Percentiles rank a stretch among this genome's conserved stretches.
phyloP scores from a whole-genome alignment of 345 rosid genomes.

The Carallia brachiata region DNA sequence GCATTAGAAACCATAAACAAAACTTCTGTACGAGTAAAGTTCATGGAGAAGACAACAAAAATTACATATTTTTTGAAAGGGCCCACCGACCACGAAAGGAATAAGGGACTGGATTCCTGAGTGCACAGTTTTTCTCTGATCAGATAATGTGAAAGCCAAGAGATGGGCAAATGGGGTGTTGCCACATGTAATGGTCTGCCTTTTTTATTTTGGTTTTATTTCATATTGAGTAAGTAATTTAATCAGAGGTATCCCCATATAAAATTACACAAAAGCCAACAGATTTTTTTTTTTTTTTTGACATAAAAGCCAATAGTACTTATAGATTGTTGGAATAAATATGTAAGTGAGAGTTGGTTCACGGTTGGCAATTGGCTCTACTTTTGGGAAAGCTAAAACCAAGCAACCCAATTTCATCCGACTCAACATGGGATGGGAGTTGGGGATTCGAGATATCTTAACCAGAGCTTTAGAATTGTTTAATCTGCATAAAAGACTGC shows the following conservation, averaged over 20 bases:
- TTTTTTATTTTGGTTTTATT: background rate
- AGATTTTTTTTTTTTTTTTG: background rate
- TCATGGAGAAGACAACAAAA: constrained; percentile 35
- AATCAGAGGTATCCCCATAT: background rate
- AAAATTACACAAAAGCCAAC: too few relatives aligned
- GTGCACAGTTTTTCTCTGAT: constrained; percentile 8
- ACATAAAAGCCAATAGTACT: background rate
- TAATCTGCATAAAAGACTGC: constrained; percentile 26
- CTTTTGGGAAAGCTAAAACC: constrained; percentile 27
- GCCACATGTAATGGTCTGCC: constrained; percentile 28
- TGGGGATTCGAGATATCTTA: constrained; percentile 34
- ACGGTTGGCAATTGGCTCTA: constrained; percentile 38
- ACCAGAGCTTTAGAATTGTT: constrained; percentile 27
- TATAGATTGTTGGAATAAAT: background rate
- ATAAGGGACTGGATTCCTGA: constrained; percentile 29
- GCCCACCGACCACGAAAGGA: constrained; percentile 10
- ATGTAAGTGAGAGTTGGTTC: constrained; percentile 20
- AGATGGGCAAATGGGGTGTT: constrained; percentile 29
- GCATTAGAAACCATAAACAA: constrained; percentile 30
- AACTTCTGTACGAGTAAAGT: constrained; percentile 17
- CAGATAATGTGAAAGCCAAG: constrained; percentile 25
- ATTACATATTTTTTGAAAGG: background rate
- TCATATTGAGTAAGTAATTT: constrained; percentile 11
- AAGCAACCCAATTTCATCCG: constrained; percentile 34
- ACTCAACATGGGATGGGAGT: constrained; percentile 38